Base-by-base conservation (phyloP, 192 early-diverging fungal species). In the Mortierella alpina region DNA sequence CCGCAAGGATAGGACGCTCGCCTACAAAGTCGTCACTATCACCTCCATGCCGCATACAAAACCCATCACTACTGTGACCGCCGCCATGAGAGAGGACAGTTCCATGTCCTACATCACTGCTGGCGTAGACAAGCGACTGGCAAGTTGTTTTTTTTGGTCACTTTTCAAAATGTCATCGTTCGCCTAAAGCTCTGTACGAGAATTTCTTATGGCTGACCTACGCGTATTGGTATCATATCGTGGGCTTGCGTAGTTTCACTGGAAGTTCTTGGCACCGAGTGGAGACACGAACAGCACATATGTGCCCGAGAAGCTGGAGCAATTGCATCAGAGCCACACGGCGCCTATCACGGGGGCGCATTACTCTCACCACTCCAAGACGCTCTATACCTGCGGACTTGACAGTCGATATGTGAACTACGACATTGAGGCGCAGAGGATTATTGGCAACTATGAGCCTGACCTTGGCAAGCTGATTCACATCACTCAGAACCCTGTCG, bases 91-190 rank as follows among this genome's bases (percentile, higher is more conserved):
- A 18, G 65, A 72, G 9, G 40, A 68, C 17, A 54, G 64, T 18
- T n/a, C 44, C 15, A 56, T 72, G 45, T 72, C 70, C 5, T 80
- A 63, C 66, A 46, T 72, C n/a, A 80, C 77, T 2, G 70, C 44
- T 20, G 77, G 77, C 2, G 15, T 12, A 11, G 77, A 72, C 23
- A 72, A 59, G 17, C n/a, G 9, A 6, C 22, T 80, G 46, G 77
- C 72, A 65, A 59, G 48, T 0, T 46, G 9, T 40, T 18, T 39
- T 31, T 22, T 44, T 22, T 12, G 54, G 54, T 56, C 8, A 1
- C 9, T 20, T 56, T 12, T 1, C 54, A 56, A 9, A 56, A 20
- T 9, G 13, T 20, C 9, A 1, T 1, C 53, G 53, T 55, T 55
- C 18, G 15, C 7, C 53, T n/a, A n/a, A n/a, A n/a, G n/a, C n/a